Percentiles rank a stretch among this genome's conserved stretches.
phyloP scores from a whole-genome alignment of 441 rosid species.

The Adansonia madagascariensis region DNA sequence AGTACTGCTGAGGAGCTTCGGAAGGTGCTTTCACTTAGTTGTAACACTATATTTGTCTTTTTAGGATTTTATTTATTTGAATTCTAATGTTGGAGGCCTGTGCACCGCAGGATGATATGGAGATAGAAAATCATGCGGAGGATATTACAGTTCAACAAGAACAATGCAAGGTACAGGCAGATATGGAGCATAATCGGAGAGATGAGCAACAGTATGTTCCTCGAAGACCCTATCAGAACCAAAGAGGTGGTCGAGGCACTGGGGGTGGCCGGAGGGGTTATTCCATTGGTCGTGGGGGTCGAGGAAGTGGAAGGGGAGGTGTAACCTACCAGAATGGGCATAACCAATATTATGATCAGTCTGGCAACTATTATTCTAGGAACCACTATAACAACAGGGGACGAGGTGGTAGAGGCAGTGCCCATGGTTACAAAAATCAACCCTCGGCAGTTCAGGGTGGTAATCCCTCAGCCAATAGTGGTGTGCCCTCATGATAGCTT shows the following conservation, averaged over 20 bases:
- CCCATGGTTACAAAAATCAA: constrained; percentile 48
- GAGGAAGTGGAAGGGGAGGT: constrained; percentile 65
- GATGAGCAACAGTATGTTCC: constrained; percentile 54
- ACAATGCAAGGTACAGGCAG: constrained; percentile 38
- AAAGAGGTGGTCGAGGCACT: constrained; percentile 53
- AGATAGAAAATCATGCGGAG: constrained; percentile 48
- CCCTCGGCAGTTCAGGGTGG: constrained; percentile 45
- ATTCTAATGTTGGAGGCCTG: not conserved
- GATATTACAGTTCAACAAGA: constrained; percentile 46
- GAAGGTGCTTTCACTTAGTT: constrained; percentile 41
- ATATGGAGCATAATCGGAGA: constrained; percentile 45
- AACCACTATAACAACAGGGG: constrained; percentile 67
- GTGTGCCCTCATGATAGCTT: constrained; percentile 38
- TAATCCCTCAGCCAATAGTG: constrained; percentile 31
- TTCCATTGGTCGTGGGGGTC: constrained; percentile 61
- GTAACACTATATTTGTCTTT: not conserved
- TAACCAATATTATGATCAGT: constrained; percentile 59
- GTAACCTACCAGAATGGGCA: constrained; percentile 73
- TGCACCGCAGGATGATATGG: constrained; percentile 55
- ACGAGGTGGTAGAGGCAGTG: constrained; percentile 67
- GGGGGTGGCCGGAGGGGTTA: constrained; percentile 52
- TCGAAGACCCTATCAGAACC: constrained; percentile 66
- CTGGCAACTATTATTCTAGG: constrained; percentile 64
- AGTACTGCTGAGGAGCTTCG: constrained; percentile 47
- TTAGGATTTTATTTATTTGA: not conserved